phyloP scores from a whole-genome alignment of 139 green algal genomes.

The Micractinium conductrix region DNA sequence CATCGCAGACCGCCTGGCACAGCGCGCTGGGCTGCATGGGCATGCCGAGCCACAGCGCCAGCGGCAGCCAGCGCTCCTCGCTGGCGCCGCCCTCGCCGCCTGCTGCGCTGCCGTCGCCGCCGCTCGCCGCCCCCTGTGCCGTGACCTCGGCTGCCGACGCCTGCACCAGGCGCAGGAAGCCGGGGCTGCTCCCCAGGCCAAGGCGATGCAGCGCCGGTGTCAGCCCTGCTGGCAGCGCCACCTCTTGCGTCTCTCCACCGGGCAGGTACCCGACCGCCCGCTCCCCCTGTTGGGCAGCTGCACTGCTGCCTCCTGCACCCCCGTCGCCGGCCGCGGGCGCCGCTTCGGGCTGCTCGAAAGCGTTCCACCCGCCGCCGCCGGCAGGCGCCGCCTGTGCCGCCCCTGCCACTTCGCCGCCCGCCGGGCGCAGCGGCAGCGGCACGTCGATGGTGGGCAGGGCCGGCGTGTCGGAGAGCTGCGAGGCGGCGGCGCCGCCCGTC shows the following conservation, averaged over 20 bases:
- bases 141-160: too few relatives aligned
- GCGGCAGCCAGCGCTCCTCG: slow-evolving; percentile 67
- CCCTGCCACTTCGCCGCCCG: neutral
- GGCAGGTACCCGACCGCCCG: slow-evolving; percentile 25
- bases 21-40: slow-evolving; percentile 73
- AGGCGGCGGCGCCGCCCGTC: neutral
- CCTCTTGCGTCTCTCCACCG: slow-evolving; percentile 17
- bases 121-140: neutral
- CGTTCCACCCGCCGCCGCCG: slow-evolving; percentile 1
- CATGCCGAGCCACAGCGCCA: slow-evolving; percentile 76
- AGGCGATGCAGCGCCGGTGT: slow-evolving; percentile 36
- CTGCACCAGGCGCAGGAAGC: slow-evolving; percentile 57
- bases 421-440: slow-evolving; percentile 61
- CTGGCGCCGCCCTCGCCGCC: neutral
- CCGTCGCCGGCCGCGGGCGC: too few relatives aligned
- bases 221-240: slow-evolving; percentile 34
- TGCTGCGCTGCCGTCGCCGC: neutral
- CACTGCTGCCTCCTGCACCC: neutral
- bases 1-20: slow-evolving; percentile 75
- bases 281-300: neutral
- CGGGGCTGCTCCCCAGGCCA: slow-evolving; percentile 57
- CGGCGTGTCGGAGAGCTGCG: neutral
- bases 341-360: slow-evolving; percentile 18
- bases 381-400: neutral
- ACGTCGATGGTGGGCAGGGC: slow-evolving; percentile 53